Percentiles rank a stretch among this genome's conserved stretches.
These are phyloP conservation scores for Zanthoxylum bungeanum DNA, from an alignment of 345 rosid species.

Conservation along the genomic window DNA sequence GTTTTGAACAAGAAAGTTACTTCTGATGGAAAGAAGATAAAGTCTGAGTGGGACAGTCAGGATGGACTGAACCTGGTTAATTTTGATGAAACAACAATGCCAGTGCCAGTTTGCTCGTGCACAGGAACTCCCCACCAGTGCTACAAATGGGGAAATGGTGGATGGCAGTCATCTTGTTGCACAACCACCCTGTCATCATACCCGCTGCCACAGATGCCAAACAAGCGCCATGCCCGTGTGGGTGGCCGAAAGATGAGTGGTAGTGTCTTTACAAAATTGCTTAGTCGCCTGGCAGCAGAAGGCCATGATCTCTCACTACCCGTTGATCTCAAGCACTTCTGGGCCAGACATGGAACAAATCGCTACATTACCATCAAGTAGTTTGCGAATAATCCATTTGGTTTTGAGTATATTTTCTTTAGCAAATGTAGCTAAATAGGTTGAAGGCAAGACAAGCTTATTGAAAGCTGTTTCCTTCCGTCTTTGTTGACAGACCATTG, in stretches of 20 bases:
- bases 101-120: slow-evolving; percentile 82
- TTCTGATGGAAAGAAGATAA: slow-evolving; percentile 54
- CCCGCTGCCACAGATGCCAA: slow-evolving; percentile 88
- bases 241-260: slow-evolving; percentile 98
- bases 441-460: slow-evolving; percentile 20
- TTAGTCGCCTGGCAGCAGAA: slow-evolving; percentile 69
- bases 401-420: slow-evolving; percentile 10
- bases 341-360: slow-evolving; percentile 96
- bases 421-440: slow-evolving; percentile 14
- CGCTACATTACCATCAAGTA: slow-evolving; percentile 96
- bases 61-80: slow-evolving; percentile 62
- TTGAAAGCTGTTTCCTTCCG: slow-evolving; percentile 7
- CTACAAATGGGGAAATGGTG: slow-evolving; percentile 97
- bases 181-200: slow-evolving; percentile 75
- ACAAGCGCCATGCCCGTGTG: slow-evolving; percentile 81
- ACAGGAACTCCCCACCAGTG: slow-evolving; percentile 80
- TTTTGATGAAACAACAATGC: slow-evolving; percentile 74
- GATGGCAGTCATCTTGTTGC: slow-evolving; percentile 98
- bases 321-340: slow-evolving; percentile 77
- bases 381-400: background rate
- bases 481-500: slow-evolving; percentile 16
- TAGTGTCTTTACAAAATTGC: slow-evolving; percentile 63
- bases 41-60: slow-evolving; percentile 64
- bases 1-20: slow-evolving; percentile 52
- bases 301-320: slow-evolving; percentile 61